These are phyloP conservation scores for Magnolia kwangsiensis DNA, from an alignment of 164 flowering plant species.

Conservation along the genomic window DNA sequence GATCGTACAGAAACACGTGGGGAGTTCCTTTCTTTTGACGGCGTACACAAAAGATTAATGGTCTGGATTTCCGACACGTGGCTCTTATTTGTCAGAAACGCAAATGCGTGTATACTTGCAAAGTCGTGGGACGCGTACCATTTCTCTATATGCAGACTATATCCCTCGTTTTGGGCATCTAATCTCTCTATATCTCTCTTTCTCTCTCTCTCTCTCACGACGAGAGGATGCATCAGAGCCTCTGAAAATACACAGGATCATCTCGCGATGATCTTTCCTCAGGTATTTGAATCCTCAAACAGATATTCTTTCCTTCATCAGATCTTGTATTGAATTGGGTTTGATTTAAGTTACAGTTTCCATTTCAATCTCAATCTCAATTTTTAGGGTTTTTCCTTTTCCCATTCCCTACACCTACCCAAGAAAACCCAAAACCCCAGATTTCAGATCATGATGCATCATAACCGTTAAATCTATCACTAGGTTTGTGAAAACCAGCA, in stretches of 20 bases:
- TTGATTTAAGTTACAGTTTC: neutral
- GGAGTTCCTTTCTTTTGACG: too few species aligned
- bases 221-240: neutral
- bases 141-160: neutral
- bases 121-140: neutral
- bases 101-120: neutral
- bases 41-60: neutral
- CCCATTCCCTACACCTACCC: neutral
- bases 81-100: neutral
- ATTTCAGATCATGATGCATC: neutral
- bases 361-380: neutral
- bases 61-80: neutral
- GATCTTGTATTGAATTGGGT: neutral
- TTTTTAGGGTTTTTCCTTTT: neutral
- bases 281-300: slow-evolving; percentile 1
- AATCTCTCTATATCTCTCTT: neutral
- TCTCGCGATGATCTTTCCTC: neutral
- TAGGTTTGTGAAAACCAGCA: neutral
- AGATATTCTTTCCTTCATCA: neutral
- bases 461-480: neutral
- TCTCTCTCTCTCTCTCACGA: too few species aligned
- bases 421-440: slow-evolving; percentile 3
- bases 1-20: too few species aligned
- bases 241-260: neutral
- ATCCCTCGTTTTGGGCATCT: neutral